A percentile compares a stretch with the other conserved stretches of the same genome.
These are phyloP conservation scores for Boeremia lycopersici DNA, from an alignment of 2,329 filamentous ascomycete genomes.

Conservation along the genomic window DNA sequence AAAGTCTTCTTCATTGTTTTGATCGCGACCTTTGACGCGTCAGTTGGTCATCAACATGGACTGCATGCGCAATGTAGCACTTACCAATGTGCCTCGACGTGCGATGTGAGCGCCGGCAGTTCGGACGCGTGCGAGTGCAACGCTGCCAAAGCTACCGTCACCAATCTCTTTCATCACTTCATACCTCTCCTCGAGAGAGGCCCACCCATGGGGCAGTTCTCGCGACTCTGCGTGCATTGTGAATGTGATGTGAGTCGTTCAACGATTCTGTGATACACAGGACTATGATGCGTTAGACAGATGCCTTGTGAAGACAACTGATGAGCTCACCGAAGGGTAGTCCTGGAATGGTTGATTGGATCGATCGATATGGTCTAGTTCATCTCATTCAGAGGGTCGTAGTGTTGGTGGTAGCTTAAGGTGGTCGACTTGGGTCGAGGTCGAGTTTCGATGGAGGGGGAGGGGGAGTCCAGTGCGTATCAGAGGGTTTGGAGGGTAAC, in stretches of 20 bases:
- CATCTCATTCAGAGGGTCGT: conserved; percentile 39
- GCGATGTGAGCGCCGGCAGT: conserved; percentile 88
- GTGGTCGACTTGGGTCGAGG: conserved; percentile 17
- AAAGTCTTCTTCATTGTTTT: conserved; percentile 99
- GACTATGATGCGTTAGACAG: conserved; percentile 25
- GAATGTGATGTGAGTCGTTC: conserved; percentile 24
- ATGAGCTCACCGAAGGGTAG: conserved; percentile 26
- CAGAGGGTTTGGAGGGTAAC: conserved; percentile 42
- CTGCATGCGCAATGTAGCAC: conserved; percentile 48
- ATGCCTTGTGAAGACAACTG: not conserved
- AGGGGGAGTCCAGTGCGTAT: conserved; percentile 45
- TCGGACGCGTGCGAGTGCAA: conserved; percentile 87
- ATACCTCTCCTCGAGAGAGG: conserved; percentile 87
- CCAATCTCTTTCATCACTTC: conserved; percentile 98
- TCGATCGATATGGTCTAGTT: conserved; percentile 27
- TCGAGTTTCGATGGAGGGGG: conserved; percentile 29
- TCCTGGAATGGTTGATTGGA: conserved; percentile 21
- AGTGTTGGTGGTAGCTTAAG: not conserved
- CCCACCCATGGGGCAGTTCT: conserved; percentile 70
- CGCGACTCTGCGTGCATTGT: conserved; percentile 77
- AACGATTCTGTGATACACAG: conserved; percentile 19
- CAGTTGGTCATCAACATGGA: conserved; percentile 21
- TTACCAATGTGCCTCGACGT: conserved; percentile 87
- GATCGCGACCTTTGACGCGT: conserved; percentile 78
- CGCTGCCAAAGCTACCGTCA: conserved; percentile 97